Evolutionary conservation across 2,329 filamentous ascomycete genomes (phyloP).

Genomic region (Zymoseptoria crescenta): DNA sequence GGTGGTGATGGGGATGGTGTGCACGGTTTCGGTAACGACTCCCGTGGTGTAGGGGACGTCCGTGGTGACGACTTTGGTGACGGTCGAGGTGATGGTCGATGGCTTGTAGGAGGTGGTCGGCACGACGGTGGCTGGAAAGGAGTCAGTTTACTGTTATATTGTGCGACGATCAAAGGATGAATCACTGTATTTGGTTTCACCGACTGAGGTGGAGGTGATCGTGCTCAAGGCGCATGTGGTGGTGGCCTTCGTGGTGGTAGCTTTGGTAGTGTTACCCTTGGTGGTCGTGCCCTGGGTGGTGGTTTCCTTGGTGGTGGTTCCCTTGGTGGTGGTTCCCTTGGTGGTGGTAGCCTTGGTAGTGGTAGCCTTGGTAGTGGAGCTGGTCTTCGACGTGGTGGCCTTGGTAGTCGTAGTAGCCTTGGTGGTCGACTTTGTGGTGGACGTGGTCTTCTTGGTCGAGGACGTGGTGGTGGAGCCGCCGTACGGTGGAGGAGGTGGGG

Average conservation of each 20-base stretch:
- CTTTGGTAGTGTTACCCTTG: too few species aligned
- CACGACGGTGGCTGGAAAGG: slow-evolving; percentile 2
- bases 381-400: neutral
- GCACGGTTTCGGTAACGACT: slow-evolving; percentile 4
- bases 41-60: neutral
- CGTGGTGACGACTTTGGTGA: neutral
- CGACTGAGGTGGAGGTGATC: slow-evolving; percentile 6
- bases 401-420: neutral
- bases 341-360: neutral
- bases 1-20: too few species aligned
- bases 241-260: neutral
- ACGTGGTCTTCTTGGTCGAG: neutral
- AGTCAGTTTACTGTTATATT: neutral
- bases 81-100: slow-evolving; percentile 3
- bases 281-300: neutral
- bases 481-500: neutral
- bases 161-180: neutral
- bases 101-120: slow-evolving; percentile 3
- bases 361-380: neutral
- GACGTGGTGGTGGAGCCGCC: neutral
- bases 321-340: neutral
- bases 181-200: slow-evolving; percentile 4
- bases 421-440: neutral
- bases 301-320: too few species aligned
- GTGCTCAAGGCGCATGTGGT: slow-evolving; percentile 7